Percentiles rank a stretch among this genome's conserved stretches.
Conservation (phyloP, 2,329 filamentous ascomycete genomes). For the Colletotrichum caudatum region DNA sequence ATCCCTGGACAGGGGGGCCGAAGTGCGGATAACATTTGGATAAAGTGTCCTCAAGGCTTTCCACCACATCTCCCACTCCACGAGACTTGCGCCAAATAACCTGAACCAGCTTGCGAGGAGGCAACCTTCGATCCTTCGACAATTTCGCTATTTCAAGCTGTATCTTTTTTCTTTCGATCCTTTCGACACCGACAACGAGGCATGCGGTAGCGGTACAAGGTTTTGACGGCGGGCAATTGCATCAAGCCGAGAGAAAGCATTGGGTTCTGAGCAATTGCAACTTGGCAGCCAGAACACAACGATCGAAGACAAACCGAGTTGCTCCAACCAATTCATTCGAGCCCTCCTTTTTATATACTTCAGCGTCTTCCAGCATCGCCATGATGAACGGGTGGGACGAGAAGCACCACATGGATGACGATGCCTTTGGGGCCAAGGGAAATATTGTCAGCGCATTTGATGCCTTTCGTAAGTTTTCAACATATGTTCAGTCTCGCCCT, state of each 20-base stretch:
- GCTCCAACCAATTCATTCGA: not conserved
- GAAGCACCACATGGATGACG: constrained; percentile 76
- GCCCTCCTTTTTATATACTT: not conserved
- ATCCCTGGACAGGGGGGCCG: constrained; percentile 36
- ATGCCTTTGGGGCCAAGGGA: constrained; percentile 80
- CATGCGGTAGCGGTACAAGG: constrained; percentile 30
- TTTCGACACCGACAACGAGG: constrained; percentile 15
- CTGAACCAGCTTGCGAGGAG: constrained; percentile 32
- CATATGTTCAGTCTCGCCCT: not conserved
- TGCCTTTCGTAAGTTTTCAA: constrained; percentile 83
- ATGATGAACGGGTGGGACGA: constrained; percentile 84
- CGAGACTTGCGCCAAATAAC: constrained; percentile 35
- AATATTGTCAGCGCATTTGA: constrained; percentile 88
- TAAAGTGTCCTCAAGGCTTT: constrained; percentile 43
- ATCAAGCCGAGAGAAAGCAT: constrained; percentile 31
- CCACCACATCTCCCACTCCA: constrained; percentile 18
- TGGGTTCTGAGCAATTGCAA: constrained; percentile 16
- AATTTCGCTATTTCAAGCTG: not conserved
- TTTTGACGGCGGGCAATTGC: constrained; percentile 38
- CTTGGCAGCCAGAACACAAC: constrained; percentile 1
- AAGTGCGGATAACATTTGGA: constrained; percentile 41
- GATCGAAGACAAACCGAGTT: not conserved
- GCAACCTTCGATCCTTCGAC: constrained; percentile 19
- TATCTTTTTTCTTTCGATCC: not conserved
- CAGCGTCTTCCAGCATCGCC: not conserved